These are phyloP conservation scores for Cornus controversa DNA, from an alignment of 148 eudicot genomes.

Conservation along the genomic window DNA sequence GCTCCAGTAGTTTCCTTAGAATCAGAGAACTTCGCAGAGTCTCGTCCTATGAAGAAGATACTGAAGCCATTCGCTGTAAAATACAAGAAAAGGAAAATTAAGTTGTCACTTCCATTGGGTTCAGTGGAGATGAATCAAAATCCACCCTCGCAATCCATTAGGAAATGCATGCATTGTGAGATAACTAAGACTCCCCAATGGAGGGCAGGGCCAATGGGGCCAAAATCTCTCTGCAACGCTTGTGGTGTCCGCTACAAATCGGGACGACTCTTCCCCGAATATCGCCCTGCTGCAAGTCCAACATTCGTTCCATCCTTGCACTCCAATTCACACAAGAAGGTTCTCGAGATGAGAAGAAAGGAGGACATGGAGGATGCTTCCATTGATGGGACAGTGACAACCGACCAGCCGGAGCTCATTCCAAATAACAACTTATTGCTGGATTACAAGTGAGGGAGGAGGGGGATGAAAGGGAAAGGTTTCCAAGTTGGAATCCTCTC, in stretches of 20 bases:
- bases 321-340: constrained; percentile 96
- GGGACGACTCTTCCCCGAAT: constrained; percentile 90
- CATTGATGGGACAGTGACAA: neutral
- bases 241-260: constrained; percentile 94
- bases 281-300: constrained; percentile 95
- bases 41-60: constrained; percentile 19
- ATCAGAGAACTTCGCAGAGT: constrained; percentile 31
- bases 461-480: neutral
- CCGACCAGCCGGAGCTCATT: constrained; percentile 29
- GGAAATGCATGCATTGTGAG: constrained; percentile 92
- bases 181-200: constrained; percentile 96
- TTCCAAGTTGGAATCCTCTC: constrained; percentile 19
- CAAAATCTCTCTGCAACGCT: constrained; percentile 93
- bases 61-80: constrained; percentile 11
- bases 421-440: constrained; percentile 28
- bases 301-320: constrained; percentile 76
- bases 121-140: constrained; percentile 22
- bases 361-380: neutral
- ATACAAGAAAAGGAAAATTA: constrained; percentile 59
- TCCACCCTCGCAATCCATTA: constrained; percentile 36
- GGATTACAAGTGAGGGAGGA: constrained; percentile 22
- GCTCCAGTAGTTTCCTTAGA: constrained; percentile 24
- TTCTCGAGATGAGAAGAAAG: constrained; percentile 79
- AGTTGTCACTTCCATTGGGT: constrained; percentile 33
- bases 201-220: constrained; percentile 96